Percentiles rank a stretch among this genome's conserved stretches.
phyloP scores from a whole-genome alignment of 2,329 filamentous ascomycete genomes.

The Didymella pomorum region DNA sequence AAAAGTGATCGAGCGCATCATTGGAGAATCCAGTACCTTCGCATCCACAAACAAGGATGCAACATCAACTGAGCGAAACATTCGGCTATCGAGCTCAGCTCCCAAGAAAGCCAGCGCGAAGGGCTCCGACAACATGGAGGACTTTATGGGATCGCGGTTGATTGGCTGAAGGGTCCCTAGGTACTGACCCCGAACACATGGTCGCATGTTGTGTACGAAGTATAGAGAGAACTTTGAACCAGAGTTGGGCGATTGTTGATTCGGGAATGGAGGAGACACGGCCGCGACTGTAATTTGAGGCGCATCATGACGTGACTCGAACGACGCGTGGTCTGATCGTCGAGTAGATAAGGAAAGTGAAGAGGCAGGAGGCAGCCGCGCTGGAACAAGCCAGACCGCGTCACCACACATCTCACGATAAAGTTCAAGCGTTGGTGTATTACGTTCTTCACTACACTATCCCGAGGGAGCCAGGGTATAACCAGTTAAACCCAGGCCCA shows the following conservation, averaged over 20 bases:
- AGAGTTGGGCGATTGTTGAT: neutral
- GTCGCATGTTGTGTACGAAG: no score
- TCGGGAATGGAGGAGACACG: neutral
- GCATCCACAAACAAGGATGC: neutral
- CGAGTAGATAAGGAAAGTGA: neutral
- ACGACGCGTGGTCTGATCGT: neutral
- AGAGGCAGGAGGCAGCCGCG: neutral
- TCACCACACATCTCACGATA: neutral
- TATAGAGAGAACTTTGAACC: neutral
- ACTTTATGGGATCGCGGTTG: constrained; percentile 43
- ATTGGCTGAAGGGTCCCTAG: constrained; percentile 8
- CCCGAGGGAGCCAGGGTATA: constrained; percentile 26
- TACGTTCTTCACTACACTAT: constrained; percentile 41
- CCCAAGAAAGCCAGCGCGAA: constrained; percentile 23
- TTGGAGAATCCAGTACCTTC: constrained; percentile 49
- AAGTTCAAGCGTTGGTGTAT: constrained; percentile 22
- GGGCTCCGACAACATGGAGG: constrained; percentile 45
- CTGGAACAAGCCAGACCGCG: neutral
- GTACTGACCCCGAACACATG: no score
- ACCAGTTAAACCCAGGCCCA: constrained; percentile 24
- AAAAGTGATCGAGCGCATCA: constrained; percentile 81
- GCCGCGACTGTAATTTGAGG: neutral
- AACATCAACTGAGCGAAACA: constrained; percentile 8
- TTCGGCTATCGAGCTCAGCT: constrained; percentile 27
- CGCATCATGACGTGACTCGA: neutral